phyloP scores from a whole-genome alignment of 1,284 basidiomycete genomes.

The Fomitiporia mediterranea region DNA sequence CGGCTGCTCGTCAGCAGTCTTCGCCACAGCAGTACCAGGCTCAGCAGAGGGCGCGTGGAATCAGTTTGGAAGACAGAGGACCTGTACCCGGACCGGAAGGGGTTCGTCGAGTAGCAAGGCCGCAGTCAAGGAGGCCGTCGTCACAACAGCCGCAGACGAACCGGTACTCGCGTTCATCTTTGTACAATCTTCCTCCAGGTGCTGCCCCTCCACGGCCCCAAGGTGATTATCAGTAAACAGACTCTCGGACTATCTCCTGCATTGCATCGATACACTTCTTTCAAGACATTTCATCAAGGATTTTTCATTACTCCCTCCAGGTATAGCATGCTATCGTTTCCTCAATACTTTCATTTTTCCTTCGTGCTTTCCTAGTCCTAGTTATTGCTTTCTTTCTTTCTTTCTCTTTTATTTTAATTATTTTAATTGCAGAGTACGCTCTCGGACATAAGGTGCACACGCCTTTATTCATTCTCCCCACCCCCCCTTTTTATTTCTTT shows the following conservation, averaged over 20 bases:
- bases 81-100: slow-evolving; percentile 74
- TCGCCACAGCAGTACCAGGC: slow-evolving; percentile 26
- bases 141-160: slow-evolving; percentile 62
- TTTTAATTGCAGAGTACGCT: slow-evolving; percentile 14
- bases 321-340: too few species aligned
- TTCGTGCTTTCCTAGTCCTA: neutral
- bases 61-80: slow-evolving; percentile 74
- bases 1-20: slow-evolving; percentile 22
- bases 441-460: slow-evolving; percentile 8
- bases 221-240: slow-evolving; percentile 11
- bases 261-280: neutral
- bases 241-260: neutral
- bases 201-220: slow-evolving; percentile 53
- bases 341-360: slow-evolving; percentile 3
- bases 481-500: neutral
- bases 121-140: slow-evolving; percentile 43
- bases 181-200: slow-evolving; percentile 57
- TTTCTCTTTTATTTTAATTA: slow-evolving; percentile 9
- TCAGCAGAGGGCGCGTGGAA: slow-evolving; percentile 44
- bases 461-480: neutral
- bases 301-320: slow-evolving; percentile 1
- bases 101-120: slow-evolving; percentile 66
- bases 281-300: neutral
- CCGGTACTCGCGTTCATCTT: slow-evolving; percentile 63
- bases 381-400: slow-evolving; percentile 4